Conservation (phyloP, 371 early-diverging fungal genomes). For the Umbelopsis sp. region DNA sequence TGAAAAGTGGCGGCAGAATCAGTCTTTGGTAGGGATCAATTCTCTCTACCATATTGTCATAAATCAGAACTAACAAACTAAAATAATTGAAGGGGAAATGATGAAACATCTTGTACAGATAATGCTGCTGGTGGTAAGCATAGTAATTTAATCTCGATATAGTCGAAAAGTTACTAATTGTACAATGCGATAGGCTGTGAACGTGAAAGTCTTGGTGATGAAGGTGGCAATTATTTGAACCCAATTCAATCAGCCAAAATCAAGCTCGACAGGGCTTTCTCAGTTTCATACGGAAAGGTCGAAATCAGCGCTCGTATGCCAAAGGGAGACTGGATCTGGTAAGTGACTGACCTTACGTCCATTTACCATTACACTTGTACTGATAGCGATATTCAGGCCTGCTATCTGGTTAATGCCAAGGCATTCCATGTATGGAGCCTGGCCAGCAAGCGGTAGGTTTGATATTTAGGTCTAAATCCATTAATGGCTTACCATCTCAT, state of each 20-base stretch:
- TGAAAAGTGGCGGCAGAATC: slow-evolving; percentile 41
- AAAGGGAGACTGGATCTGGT: slow-evolving; percentile 74
- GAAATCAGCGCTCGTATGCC: slow-evolving; percentile 71
- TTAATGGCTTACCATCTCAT: not conserved
- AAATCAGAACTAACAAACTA: not conserved
- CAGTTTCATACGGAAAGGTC: slow-evolving; percentile 62
- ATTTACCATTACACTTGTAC: not conserved
- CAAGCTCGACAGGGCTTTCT: slow-evolving; percentile 50
- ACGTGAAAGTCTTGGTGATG: slow-evolving; percentile 44
- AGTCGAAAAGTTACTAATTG: not conserved
- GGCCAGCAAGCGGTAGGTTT: slow-evolving; percentile 74
- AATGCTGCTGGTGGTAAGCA: slow-evolving; percentile 12
- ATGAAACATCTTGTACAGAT: slow-evolving; percentile 7
- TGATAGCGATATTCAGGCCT: slow-evolving; percentile 30
- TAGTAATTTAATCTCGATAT: not conserved
- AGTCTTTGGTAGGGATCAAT: slow-evolving; percentile 33
- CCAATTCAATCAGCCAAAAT: slow-evolving; percentile 70
- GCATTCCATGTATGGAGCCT: slow-evolving; percentile 64
- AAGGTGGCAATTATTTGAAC: slow-evolving; percentile 61
- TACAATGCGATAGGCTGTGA: slow-evolving; percentile 49
- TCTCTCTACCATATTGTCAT: not conserved
- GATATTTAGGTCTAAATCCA: slow-evolving; percentile 25
- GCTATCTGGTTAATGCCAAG: slow-evolving; percentile 77
- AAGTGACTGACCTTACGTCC: slow-evolving; percentile 17
- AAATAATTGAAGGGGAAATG: not conserved